A percentile compares a stretch with the other conserved stretches of the same genome.
These are phyloP conservation scores for Ophiostoma novo-ulmi DNA, from an alignment of 2,329 filamentous ascomycete genomes.

Conservation along the genomic window DNA sequence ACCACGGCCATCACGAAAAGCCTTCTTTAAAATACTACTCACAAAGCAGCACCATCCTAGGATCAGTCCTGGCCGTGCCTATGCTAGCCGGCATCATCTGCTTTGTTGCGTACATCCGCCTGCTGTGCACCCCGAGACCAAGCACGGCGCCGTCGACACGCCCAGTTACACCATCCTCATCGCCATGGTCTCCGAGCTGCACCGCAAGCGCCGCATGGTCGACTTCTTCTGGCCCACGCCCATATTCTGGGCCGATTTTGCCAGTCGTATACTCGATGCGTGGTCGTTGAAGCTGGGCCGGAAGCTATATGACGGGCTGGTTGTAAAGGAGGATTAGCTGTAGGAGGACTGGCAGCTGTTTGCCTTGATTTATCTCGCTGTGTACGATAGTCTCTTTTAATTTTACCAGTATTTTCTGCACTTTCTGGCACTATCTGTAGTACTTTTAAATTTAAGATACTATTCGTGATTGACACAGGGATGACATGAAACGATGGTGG, in stretches of 20 bases:
- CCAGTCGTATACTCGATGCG: conserved; percentile 52
- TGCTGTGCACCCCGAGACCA: conserved; percentile 27
- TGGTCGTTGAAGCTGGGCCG: conserved; percentile 52
- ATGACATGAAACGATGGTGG: not conserved
- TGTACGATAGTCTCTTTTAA: too few relatives aligned
- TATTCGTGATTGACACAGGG: not conserved
- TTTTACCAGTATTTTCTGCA: too few relatives aligned
- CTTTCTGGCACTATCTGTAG: too few relatives aligned
- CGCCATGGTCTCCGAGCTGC: conserved; percentile 27
- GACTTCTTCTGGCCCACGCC: conserved; percentile 42
- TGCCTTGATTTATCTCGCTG: not conserved
- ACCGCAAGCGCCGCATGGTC: conserved; percentile 32
- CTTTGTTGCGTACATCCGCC: conserved; percentile 10
- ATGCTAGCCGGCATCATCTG: conserved; percentile 41
- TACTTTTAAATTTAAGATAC: too few relatives aligned
- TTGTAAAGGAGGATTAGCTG: not conserved
- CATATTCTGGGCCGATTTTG: conserved; percentile 53
- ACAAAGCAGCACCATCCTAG: not conserved
- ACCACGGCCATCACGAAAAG: not conserved
- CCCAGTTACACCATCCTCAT: conserved; percentile 21
- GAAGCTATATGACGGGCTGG: conserved; percentile 43
- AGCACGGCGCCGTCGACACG: conserved; percentile 25
- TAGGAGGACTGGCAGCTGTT: not conserved
- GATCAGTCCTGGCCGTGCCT: not conserved
- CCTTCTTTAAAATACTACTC: not conserved